phyloP scores from a whole-genome alignment of 1,284 basidiomycete species.

The Naganishia sp. region DNA sequence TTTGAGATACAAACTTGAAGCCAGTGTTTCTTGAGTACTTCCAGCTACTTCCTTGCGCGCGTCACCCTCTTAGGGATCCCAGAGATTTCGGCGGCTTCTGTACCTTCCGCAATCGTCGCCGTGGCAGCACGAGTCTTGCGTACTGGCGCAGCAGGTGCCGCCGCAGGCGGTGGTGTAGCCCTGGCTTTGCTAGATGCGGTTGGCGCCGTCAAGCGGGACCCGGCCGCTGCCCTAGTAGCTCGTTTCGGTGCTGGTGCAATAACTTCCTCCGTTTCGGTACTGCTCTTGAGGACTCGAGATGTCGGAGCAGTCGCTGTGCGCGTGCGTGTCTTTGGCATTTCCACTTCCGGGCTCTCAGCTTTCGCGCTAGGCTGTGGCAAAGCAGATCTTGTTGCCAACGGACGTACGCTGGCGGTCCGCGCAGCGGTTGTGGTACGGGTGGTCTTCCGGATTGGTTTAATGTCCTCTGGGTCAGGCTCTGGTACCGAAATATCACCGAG shows the following conservation, averaged over 20 bases:
- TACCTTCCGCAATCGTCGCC: background rate
- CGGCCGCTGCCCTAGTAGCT: slow-evolving; percentile 6
- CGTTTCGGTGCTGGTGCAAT: background rate
- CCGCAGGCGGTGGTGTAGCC: slow-evolving; percentile 1
- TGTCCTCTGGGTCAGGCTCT: slow-evolving; percentile 24
- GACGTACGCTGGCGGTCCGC: background rate
- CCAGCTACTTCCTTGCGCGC: slow-evolving; percentile 19
- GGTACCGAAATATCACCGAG: slow-evolving; percentile 23
- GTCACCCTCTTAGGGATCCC: slow-evolving; percentile 23
- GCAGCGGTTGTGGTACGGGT: slow-evolving; percentile 6
- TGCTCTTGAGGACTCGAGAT: slow-evolving; percentile 13
- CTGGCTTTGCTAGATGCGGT: slow-evolving; percentile 21
- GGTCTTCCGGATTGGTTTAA: slow-evolving; percentile 9
- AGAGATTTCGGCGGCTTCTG: background rate
- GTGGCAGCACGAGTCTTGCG: slow-evolving; percentile 16
- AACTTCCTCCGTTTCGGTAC: slow-evolving; percentile 8
- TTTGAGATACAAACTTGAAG: too few relatives aligned
- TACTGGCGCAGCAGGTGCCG: background rate
- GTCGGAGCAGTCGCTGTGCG: background rate
- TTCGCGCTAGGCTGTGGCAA: slow-evolving; percentile 20
- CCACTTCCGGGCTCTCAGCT: slow-evolving; percentile 3
- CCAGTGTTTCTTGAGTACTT: too few relatives aligned
- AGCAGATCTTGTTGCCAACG: slow-evolving; percentile 16
- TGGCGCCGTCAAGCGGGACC: slow-evolving; percentile 18
- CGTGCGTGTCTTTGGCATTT: slow-evolving; percentile 16